Evolutionary conservation across 169 alveolate genomes (phyloP).

Genomic region (Eimeria necatrix): DNA sequence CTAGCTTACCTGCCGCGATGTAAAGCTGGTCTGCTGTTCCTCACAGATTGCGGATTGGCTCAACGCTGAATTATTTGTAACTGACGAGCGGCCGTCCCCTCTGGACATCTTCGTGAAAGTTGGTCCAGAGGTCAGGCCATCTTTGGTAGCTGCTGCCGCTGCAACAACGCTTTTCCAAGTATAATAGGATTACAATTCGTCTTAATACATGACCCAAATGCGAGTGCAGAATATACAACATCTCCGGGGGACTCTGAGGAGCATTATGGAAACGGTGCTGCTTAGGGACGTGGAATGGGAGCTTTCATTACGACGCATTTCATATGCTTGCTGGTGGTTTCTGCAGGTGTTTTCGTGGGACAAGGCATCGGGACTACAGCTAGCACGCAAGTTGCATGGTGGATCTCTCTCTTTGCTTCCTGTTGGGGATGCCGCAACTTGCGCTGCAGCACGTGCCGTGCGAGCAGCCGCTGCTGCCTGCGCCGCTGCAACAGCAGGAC

Average conservation of each 20-base stretch:
- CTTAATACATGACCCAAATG: too few relatives aligned
- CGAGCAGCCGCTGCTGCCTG: constrained; percentile 48
- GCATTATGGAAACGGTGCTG: too few relatives aligned
- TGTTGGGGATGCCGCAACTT: constrained; percentile 30
- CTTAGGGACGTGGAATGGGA: too few relatives aligned
- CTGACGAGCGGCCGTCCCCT: constrained; percentile 88
- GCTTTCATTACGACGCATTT: too few relatives aligned
- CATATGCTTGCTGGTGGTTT: not conserved
- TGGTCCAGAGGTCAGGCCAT: constrained; percentile 53
- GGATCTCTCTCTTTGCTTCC: constrained; percentile 57
- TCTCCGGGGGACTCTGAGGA: too few relatives aligned
- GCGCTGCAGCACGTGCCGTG: constrained; percentile 74
- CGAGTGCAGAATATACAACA: too few relatives aligned
- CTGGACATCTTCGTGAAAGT: constrained; percentile 82
- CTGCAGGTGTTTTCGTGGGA: constrained; percentile 61
- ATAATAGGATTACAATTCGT: too few relatives aligned
- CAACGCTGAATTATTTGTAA: constrained; percentile 87
- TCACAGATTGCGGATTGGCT: constrained; percentile 87
- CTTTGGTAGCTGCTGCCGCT: not conserved
- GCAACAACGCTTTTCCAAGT: not conserved
- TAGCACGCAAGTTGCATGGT: constrained; percentile 57
- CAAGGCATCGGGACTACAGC: constrained; percentile 48
- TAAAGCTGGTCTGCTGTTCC: not conserved
- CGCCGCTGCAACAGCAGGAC: constrained; percentile 22
- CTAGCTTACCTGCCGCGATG: not conserved